These are phyloP conservation scores for Lavandula angustifolia DNA, from an alignment of 257 asterid species.

Conservation along the genomic window DNA sequence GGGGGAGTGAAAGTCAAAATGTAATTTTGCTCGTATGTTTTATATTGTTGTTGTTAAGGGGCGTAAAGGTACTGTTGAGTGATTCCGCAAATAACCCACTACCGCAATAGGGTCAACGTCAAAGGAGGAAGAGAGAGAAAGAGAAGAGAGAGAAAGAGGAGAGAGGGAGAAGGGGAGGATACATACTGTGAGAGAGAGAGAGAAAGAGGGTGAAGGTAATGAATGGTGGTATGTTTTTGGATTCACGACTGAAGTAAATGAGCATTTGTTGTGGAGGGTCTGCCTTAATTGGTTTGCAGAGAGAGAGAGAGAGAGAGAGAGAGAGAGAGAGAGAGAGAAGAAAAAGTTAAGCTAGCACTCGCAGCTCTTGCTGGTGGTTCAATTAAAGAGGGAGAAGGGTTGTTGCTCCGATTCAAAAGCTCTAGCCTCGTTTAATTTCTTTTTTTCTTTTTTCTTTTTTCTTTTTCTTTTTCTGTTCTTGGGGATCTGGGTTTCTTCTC, in stretches of 20 bases:
- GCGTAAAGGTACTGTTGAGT: too few species aligned
- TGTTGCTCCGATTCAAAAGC: slow-evolving; percentile 34
- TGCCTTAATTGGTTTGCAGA: slow-evolving; percentile 43
- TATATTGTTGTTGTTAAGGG: too few species aligned
- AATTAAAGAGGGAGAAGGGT: slow-evolving; percentile 35
- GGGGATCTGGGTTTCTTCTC: slow-evolving; percentile 54
- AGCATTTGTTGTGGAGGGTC: slow-evolving; percentile 62
- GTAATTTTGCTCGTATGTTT: too few species aligned
- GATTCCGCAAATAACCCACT: slow-evolving; percentile 37
- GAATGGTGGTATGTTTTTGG: slow-evolving; percentile 51
- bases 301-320: slow-evolving; percentile 28
- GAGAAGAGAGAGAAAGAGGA: too few species aligned
- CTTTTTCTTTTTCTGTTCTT: slow-evolving; percentile 36
- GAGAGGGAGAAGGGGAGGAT: too few species aligned
- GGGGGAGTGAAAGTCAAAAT: slow-evolving; percentile 65
- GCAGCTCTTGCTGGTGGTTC: slow-evolving; percentile 38
- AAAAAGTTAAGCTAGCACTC: slow-evolving; percentile 24
- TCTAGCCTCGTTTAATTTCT: too few species aligned
- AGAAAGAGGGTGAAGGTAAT: slow-evolving; percentile 45
- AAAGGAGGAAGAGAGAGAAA: slow-evolving; percentile 32
- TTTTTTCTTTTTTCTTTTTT: too few species aligned
- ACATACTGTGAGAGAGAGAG: slow-evolving; percentile 31
- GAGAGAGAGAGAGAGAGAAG: slow-evolving; percentile 10
- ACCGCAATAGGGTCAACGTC: slow-evolving; percentile 46
- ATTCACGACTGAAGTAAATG: slow-evolving; percentile 66